These are phyloP conservation scores for Hypoxylon sp. DNA, from an alignment of 2,329 filamentous ascomycete genomes.

Conservation along the genomic window DNA sequence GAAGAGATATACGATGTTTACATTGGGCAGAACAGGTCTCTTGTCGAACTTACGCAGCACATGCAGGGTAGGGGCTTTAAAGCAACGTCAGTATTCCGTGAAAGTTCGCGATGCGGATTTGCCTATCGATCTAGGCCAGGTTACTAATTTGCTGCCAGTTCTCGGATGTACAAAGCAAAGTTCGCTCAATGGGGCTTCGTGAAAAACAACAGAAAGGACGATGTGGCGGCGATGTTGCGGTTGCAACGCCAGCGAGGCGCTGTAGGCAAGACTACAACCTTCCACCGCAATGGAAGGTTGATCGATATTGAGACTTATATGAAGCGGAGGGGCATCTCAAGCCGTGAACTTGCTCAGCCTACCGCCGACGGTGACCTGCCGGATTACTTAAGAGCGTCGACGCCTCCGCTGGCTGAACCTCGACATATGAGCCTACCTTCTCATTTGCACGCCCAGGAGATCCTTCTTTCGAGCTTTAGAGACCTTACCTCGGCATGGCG, in stretches of 20 bases:
- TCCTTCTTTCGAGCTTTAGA: slow-evolving; percentile 34
- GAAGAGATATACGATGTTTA: slow-evolving; percentile 38
- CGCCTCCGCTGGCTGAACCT: slow-evolving; percentile 32
- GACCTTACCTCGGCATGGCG: slow-evolving; percentile 28
- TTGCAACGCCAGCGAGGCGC: slow-evolving; percentile 35
- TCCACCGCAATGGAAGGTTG: slow-evolving; percentile 37
- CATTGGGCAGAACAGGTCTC: slow-evolving; percentile 34
- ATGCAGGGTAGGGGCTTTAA: slow-evolving; percentile 36
- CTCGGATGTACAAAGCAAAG: slow-evolving; percentile 40
- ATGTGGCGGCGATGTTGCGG: slow-evolving; percentile 38
- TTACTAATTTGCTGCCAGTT: slow-evolving; percentile 14
- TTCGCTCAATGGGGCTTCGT: slow-evolving; percentile 40
- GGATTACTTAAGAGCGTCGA: slow-evolving; percentile 32
- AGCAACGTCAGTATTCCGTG: slow-evolving; percentile 35
- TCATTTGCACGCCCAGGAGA: slow-evolving; percentile 33
- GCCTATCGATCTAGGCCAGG: too few species aligned
- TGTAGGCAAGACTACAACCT: slow-evolving; percentile 36
- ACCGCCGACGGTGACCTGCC: slow-evolving; percentile 22
- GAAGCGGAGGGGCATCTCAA: slow-evolving; percentile 33
- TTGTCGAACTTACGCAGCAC: slow-evolving; percentile 33
- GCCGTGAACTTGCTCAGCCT: slow-evolving; percentile 20
- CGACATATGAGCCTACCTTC: slow-evolving; percentile 31
- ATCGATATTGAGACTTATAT: slow-evolving; percentile 40
- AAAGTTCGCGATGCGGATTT: neutral
- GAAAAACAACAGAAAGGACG: slow-evolving; percentile 39